phyloP scores from a whole-genome alignment of 2,329 filamentous ascomycete species.

The Sclerotinia minor region DNA sequence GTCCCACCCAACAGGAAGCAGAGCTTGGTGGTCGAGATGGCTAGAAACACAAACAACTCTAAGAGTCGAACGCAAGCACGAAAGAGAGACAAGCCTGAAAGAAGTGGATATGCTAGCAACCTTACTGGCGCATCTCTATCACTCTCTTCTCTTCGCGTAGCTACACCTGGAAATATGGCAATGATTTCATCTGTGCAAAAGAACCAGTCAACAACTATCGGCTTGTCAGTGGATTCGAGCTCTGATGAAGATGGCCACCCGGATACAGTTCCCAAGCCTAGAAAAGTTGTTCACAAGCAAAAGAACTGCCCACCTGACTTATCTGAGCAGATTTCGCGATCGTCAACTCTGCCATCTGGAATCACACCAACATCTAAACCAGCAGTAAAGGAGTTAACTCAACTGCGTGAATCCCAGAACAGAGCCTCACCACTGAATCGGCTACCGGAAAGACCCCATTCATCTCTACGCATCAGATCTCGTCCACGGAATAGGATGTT shows the following conservation, averaged over 20 bases:
- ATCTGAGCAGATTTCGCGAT: not conserved
- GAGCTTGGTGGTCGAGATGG: not conserved
- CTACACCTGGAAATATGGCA: not conserved
- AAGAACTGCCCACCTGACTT: not conserved
- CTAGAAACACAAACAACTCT: not conserved
- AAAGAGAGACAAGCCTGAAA: conserved; percentile 29
- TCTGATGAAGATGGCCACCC: conserved; percentile 7
- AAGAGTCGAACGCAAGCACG: conserved; percentile 19
- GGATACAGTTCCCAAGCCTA: not conserved
- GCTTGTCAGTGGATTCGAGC: conserved; percentile 9
- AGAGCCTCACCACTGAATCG: not conserved
- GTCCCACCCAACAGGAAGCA: not conserved
- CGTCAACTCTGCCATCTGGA: not conserved
- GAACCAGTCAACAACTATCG: conserved; percentile 3
- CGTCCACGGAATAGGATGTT: conserved; percentile 38
- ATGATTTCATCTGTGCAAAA: not conserved
- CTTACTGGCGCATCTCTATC: conserved; percentile 37
- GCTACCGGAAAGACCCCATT: conserved; percentile 26
- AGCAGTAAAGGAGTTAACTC: not conserved
- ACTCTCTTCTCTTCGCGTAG: conserved; percentile 28
- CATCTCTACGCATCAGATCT: conserved; percentile 39
- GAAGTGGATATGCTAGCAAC: conserved; percentile 37
- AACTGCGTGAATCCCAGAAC: not conserved
- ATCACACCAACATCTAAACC: not conserved
- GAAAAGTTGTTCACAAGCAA: not conserved